phyloP scores from a whole-genome alignment of 1,139 yeast genomes.

The Hansenula lynferdii region DNA sequence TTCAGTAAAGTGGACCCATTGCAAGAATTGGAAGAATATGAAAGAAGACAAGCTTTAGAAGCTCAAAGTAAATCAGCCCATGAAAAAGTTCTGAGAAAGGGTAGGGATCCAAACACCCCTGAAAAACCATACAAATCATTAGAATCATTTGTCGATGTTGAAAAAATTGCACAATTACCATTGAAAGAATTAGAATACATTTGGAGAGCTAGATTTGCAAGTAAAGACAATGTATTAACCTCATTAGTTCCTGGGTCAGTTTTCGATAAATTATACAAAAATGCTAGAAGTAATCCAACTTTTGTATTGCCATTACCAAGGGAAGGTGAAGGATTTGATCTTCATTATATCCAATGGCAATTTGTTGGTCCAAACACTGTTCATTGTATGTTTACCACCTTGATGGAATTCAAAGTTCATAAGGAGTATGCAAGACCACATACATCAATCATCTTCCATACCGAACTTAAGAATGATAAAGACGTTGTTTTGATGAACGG shows the following conservation, averaged over 20 bases:
- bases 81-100: conserved; percentile 32
- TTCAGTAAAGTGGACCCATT: conserved; percentile 66
- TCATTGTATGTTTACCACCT: conserved; percentile 87
- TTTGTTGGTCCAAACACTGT: conserved; percentile 82
- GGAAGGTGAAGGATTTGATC: conserved; percentile 51
- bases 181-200: conserved; percentile 67
- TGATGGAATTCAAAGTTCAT: conserved; percentile 90
- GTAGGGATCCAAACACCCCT: conserved; percentile 42
- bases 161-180: conserved; percentile 54
- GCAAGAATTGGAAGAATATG: conserved; percentile 57
- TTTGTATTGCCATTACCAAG: conserved; percentile 71
- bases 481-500: conserved; percentile 85
- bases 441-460: conserved; percentile 84
- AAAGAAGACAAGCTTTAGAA: conserved; percentile 32
- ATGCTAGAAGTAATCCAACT: conserved; percentile 72
- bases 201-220: conserved; percentile 86
- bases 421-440: conserved; percentile 94
- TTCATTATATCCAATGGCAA: conserved; percentile 93
- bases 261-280: conserved; percentile 55
- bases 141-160: conserved; percentile 63
- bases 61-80: conserved; percentile 19
- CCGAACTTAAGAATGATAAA: conserved; percentile 61
- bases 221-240: conserved; percentile 53
- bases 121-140: conserved; percentile 64
- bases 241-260: conserved; percentile 57